These are phyloP conservation scores for Hypoxylon cercidicola DNA, from an alignment of 495 filamentous ascomycete species.

Conservation along the genomic window DNA sequence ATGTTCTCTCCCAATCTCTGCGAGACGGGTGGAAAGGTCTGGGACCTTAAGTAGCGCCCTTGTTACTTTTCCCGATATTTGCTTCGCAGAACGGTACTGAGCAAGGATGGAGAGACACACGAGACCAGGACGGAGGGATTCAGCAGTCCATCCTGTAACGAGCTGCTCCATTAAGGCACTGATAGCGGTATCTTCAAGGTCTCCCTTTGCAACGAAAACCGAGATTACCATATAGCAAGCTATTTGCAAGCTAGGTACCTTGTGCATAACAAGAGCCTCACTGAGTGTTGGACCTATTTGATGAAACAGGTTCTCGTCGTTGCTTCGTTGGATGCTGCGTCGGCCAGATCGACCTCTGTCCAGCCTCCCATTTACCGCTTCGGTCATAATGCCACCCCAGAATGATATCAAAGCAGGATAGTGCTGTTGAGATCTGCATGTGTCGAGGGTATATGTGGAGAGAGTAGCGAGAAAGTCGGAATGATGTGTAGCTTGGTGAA, in stretches of 20 bases:
- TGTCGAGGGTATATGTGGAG: slow-evolving; percentile 77
- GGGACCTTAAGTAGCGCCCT: slow-evolving; percentile 74
- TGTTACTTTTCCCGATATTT: slow-evolving; percentile 74
- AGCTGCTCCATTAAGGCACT: slow-evolving; percentile 87
- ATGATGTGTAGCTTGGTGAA: slow-evolving; percentile 81
- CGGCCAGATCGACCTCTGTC: slow-evolving; percentile 78
- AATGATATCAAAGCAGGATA: slow-evolving; percentile 83
- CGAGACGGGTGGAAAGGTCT: slow-evolving; percentile 65
- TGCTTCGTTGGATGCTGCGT: slow-evolving; percentile 70
- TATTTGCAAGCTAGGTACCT: slow-evolving; percentile 78
- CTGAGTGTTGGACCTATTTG: slow-evolving; percentile 79
- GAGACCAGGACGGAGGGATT: slow-evolving; percentile 77
- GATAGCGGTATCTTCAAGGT: slow-evolving; percentile 77
- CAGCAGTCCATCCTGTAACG: slow-evolving; percentile 74
- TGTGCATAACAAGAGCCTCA: slow-evolving; percentile 75
- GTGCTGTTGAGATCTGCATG: slow-evolving; percentile 72
- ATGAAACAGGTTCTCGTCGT: slow-evolving; percentile 80
- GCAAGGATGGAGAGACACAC: slow-evolving; percentile 83
- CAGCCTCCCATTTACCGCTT: slow-evolving; percentile 82
- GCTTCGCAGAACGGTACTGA: slow-evolving; percentile 73
- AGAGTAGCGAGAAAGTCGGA: slow-evolving; percentile 73
- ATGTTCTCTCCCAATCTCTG: slow-evolving; percentile 70
- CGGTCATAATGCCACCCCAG: slow-evolving; percentile 85
- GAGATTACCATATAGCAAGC: slow-evolving; percentile 91
- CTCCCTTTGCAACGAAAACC: slow-evolving; percentile 82